A percentile compares a stretch with the other conserved stretches of the same genome.
Conservation (phyloP, 2,329 filamentous ascomycete genomes). For the Botrytis byssoidea region DNA sequence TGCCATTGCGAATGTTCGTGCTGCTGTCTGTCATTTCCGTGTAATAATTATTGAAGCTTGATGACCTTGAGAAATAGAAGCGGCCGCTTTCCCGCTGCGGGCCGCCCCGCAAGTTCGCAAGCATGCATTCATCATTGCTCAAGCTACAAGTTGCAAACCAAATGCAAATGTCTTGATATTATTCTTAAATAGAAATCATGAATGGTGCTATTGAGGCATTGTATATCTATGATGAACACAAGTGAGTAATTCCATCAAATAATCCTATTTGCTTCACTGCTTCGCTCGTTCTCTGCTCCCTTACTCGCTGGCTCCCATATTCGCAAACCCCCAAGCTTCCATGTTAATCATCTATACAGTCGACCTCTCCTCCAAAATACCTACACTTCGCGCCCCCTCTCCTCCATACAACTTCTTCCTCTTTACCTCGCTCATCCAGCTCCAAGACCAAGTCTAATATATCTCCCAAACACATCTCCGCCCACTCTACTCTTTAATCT, state of each 20-base stretch:
- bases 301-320: background rate
- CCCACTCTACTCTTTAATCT: constrained; percentile 87
- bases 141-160: constrained; percentile 7
- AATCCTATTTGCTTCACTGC: constrained; percentile 2
- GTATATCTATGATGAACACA: constrained; percentile 95
- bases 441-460: constrained; percentile 82
- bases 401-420: constrained; percentile 73
- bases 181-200: constrained; percentile 52
- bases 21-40: background rate
- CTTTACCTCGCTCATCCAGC: constrained; percentile 80
- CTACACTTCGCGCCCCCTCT: constrained; percentile 79
- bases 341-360: constrained; percentile 47
- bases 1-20: background rate
- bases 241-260: constrained; percentile 53
- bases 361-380: constrained; percentile 83
- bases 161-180: constrained; percentile 30
- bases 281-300: constrained; percentile 27
- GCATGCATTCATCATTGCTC: constrained; percentile 2
- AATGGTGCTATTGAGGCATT: constrained; percentile 89
- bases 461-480: constrained; percentile 77
- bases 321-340: background rate
- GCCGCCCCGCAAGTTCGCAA: constrained; percentile 18
- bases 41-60: constrained; percentile 1
- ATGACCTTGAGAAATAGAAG: constrained; percentile 14
- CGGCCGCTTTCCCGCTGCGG: constrained; percentile 25